These are phyloP conservation scores for Thymus quinquecostatus DNA, from an alignment of 257 asterid species.

Conservation along the genomic window DNA sequence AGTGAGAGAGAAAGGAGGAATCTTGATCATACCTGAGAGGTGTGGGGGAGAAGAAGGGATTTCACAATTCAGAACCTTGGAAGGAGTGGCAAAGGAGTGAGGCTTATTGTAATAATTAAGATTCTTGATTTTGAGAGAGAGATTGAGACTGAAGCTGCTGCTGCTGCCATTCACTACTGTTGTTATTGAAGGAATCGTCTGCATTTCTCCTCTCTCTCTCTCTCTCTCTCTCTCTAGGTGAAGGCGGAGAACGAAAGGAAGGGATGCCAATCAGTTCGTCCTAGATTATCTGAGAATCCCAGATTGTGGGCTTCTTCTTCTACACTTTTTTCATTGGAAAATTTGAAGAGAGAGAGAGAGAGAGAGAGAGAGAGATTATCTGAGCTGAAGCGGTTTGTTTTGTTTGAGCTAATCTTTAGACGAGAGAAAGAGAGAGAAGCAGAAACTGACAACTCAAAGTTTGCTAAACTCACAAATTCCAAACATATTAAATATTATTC, in stretches of 20 bases:
- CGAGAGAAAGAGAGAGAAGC: background rate
- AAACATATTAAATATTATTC: background rate
- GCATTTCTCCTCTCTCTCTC: conserved; percentile 39
- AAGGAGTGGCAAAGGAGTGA: conserved; percentile 26
- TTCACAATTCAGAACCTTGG: conserved; percentile 34
- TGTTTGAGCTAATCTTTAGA: background rate
- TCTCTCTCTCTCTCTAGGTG: conserved; percentile 6
- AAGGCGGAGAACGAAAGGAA: conserved; percentile 18
- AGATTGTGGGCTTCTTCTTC: conserved; percentile 9
- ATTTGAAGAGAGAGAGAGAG: background rate
- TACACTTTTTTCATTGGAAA: background rate
- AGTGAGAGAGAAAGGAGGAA: background rate
- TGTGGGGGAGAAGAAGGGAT: conserved; percentile 30
- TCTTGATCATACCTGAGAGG: conserved; percentile 37
- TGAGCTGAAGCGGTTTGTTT: conserved; percentile 18
- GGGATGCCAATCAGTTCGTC: background rate
- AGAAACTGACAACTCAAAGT: background rate
- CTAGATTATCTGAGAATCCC: conserved; percentile 9
- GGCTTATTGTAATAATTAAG: conserved; percentile 13
- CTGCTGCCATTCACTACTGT: conserved; percentile 30
- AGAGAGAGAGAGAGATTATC: background rate
- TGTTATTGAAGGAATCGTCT: conserved; percentile 36
- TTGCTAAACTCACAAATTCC: background rate
- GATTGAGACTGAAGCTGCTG: conserved; percentile 16
- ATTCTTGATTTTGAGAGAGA: conserved; percentile 37